These are phyloP conservation scores for Misopates orontium DNA, from an alignment of 257 asterid species.

Conservation along the genomic window DNA sequence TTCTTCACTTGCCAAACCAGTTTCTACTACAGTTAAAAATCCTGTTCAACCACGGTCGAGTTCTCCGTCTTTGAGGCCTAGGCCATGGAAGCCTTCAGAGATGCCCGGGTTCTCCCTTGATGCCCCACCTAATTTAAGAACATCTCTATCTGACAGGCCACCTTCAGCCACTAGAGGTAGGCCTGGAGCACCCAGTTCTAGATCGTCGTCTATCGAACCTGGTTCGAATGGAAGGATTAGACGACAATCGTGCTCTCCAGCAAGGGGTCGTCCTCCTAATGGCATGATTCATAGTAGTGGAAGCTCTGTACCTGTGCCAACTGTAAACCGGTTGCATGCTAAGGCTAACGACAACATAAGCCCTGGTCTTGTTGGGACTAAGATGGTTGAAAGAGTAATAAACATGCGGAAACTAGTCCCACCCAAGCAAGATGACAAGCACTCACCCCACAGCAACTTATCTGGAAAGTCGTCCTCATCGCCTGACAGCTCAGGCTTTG, in stretches of 20 bases:
- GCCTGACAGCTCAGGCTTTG: slow-evolving; percentile 91
- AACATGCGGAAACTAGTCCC: slow-evolving; percentile 95
- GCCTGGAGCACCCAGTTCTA: slow-evolving; percentile 83
- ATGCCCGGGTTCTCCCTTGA: slow-evolving; percentile 97
- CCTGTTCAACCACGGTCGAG: slow-evolving; percentile 57
- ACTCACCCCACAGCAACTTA: slow-evolving; percentile 80
- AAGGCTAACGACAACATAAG: slow-evolving; percentile 93
- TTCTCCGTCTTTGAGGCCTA: slow-evolving; percentile 84
- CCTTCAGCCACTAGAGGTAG: slow-evolving; percentile 93
- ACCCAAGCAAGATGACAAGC: slow-evolving; percentile 81
- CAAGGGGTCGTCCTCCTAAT: slow-evolving; percentile 97
- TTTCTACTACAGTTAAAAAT: slow-evolving; percentile 45
- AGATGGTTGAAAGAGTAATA: slow-evolving; percentile 96
- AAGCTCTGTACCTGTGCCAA: slow-evolving; percentile 82
- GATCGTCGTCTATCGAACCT: slow-evolving; percentile 90
- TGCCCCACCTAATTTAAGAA: slow-evolving; percentile 89
- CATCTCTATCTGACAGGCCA: slow-evolving; percentile 84
- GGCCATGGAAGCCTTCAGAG: slow-evolving; percentile 93
- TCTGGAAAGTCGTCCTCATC: slow-evolving; percentile 88
- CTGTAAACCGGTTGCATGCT: slow-evolving; percentile 68
- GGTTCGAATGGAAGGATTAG: slow-evolving; percentile 79
- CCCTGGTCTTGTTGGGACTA: slow-evolving; percentile 80
- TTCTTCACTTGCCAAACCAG: slow-evolving; percentile 49
- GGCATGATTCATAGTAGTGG: slow-evolving; percentile 76
- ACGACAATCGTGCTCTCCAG: slow-evolving; percentile 93